A percentile compares a stretch with the other conserved stretches of the same genome.
Conservation (phyloP, 1,284 basidiomycete genomes). For the Xerocomus minutiporus region DNA sequence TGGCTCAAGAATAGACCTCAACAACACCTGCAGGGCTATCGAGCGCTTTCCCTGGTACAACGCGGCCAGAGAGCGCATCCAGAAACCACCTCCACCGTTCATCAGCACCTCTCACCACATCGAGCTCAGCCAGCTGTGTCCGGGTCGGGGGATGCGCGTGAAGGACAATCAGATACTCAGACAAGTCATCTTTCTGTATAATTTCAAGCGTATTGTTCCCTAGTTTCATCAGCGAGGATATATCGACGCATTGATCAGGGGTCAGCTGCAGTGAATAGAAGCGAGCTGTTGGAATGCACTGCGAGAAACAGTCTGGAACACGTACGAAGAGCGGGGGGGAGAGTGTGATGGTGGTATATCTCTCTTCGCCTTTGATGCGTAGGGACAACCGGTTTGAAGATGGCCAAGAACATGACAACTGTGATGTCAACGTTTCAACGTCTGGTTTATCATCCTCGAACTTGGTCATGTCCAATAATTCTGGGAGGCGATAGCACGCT, state of each 20-base stretch:
- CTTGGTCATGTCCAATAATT: conserved; percentile 11
- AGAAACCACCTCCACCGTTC: conserved; percentile 21
- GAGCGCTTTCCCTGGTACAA: background rate
- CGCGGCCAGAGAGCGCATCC: conserved; percentile 12
- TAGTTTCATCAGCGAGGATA: conserved; percentile 20
- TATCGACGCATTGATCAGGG: conserved; percentile 27
- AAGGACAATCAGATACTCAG: conserved; percentile 26
- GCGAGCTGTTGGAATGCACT: background rate
- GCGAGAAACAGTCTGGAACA: background rate
- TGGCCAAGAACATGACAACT: conserved; percentile 27
- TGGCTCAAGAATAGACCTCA: background rate
- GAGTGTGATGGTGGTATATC: conserved; percentile 16
- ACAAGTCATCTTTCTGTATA: conserved; percentile 26
- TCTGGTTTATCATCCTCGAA: background rate
- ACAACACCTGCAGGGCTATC: background rate
- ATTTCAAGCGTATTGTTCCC: conserved; percentile 25
- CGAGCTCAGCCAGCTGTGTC: conserved; percentile 22
- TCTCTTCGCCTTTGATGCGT: conserved; percentile 7
- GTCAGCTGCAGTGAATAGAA: conserved; percentile 18
- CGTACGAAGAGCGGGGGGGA: conserved; percentile 29
- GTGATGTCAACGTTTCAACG: conserved; percentile 10
- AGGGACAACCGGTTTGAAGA: conserved; percentile 19
- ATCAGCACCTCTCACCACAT: conserved; percentile 9
- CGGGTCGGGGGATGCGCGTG: conserved; percentile 30
- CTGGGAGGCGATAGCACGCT: conserved; percentile 25